These are phyloP conservation scores for Castanea mollissima DNA, from an alignment of 306 rosid species.

Conservation along the genomic window DNA sequence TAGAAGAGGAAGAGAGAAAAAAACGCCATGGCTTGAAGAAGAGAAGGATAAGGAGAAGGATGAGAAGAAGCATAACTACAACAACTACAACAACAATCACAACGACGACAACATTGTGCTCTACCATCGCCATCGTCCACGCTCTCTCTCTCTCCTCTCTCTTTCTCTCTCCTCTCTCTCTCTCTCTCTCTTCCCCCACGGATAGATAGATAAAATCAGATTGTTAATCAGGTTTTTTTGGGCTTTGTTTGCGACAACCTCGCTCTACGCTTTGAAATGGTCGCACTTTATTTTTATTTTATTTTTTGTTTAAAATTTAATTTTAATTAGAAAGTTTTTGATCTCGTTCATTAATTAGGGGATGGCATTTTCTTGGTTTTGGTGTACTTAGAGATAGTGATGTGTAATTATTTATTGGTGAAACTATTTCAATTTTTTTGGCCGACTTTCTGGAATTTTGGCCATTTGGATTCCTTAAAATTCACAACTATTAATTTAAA, in stretches of 20 bases:
- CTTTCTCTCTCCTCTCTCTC: slow-evolving; percentile 39
- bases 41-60: slow-evolving; percentile 59
- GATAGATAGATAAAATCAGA: slow-evolving; percentile 18
- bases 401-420: no score
- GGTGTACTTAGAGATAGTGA: no score
- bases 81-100: slow-evolving; percentile 50
- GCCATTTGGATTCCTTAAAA: no score
- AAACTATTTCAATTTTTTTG: no score
- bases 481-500: no score
- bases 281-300: slow-evolving; percentile 30
- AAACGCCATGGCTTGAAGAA: slow-evolving; percentile 98
- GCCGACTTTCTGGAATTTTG: no score
- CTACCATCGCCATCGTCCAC: slow-evolving; percentile 60
- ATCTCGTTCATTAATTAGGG: background rate
- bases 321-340: background rate
- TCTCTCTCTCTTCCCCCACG: slow-evolving; percentile 35
- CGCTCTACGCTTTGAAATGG: slow-evolving; percentile 70
- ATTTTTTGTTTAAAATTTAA: background rate
- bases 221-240: slow-evolving; percentile 27
- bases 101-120: slow-evolving; percentile 55
- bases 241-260: slow-evolving; percentile 71
- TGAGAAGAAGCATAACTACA: slow-evolving; percentile 88
- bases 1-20: slow-evolving; percentile 48
- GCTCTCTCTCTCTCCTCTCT: slow-evolving; percentile 44
- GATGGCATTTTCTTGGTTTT: no score